These are phyloP conservation scores for Aspergillus sp. DNA, from an alignment of 2,329 filamentous ascomycete species.

Conservation along the genomic window DNA sequence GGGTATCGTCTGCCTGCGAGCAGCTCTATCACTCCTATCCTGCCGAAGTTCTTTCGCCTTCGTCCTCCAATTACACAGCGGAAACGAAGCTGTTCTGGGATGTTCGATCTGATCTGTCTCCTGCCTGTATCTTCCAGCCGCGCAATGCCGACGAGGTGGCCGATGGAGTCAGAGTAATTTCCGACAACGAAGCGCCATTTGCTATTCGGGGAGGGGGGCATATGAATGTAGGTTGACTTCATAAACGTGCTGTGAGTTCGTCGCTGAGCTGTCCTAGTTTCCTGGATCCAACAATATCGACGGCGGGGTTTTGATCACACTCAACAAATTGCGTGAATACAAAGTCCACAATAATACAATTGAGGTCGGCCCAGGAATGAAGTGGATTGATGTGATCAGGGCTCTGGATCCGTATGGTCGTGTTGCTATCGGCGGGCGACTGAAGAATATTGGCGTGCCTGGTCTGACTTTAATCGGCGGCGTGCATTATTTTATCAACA, in stretches of 20 bases:
- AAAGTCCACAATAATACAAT: constrained; percentile 24
- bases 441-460: constrained; percentile 35
- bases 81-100: constrained; percentile 23
- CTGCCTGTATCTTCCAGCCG: constrained; percentile 34
- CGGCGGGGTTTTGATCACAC: constrained; percentile 30
- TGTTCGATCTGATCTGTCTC: constrained; percentile 22
- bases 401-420: constrained; percentile 27
- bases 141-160: constrained; percentile 24
- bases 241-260: neutral
- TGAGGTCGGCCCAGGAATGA: constrained; percentile 26
- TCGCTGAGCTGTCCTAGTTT: constrained; percentile 13
- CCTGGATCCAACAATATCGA: constrained; percentile 32
- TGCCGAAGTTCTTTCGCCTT: no score
- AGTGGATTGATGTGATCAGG: constrained; percentile 31
- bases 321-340: constrained; percentile 22
- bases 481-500: constrained; percentile 32
- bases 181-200: constrained; percentile 43
- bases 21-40: no score
- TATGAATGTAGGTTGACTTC: constrained; percentile 23
- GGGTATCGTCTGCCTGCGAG: no score
- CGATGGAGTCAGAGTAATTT: constrained; percentile 22
- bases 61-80: no score
- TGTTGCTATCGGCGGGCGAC: constrained; percentile 31
- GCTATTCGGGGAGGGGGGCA: constrained; percentile 59
- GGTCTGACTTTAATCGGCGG: constrained; percentile 39